phyloP scores from a whole-genome alignment of 352 stramenopile genomes.

The Phytophthora macrochlamydospora region DNA sequence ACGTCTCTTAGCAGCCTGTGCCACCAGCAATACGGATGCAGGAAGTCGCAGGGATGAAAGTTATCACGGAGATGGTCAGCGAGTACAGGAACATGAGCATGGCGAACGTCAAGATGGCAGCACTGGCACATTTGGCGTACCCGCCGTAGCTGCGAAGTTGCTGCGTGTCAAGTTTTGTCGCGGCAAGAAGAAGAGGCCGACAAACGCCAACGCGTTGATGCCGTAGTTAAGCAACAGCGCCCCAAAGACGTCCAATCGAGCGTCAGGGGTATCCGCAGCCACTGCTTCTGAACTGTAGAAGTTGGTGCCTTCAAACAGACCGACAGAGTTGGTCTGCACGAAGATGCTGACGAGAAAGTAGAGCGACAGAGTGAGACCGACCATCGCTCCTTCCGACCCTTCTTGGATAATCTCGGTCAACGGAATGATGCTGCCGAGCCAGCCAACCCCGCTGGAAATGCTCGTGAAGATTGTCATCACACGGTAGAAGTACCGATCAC shows the following conservation, averaged over 20 bases:
- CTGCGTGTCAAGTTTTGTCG: conserved; percentile 62
- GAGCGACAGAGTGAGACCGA: conserved; percentile 48
- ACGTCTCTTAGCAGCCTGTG: conserved; percentile 29
- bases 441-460: conserved; percentile 21
- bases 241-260: conserved; percentile 31
- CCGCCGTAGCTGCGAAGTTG: conserved; percentile 67
- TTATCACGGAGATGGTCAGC: conserved; percentile 43
- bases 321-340: conserved; percentile 38
- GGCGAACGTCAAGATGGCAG: conserved; percentile 40
- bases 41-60: conserved; percentile 41
- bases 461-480: conserved; percentile 27
- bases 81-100: conserved; percentile 57
- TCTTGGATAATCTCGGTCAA: conserved; percentile 62
- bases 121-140: conserved; percentile 58
- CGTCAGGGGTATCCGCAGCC: conserved; percentile 19
- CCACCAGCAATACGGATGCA: conserved; percentile 44
- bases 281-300: conserved; percentile 39
- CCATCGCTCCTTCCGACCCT: conserved; percentile 56
- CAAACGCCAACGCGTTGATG: conserved; percentile 42
- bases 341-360: conserved; percentile 47
- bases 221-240: conserved; percentile 48
- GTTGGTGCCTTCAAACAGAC: conserved; percentile 39
- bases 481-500: conserved; percentile 37
- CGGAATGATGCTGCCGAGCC: conserved; percentile 39
- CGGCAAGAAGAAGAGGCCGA: conserved; percentile 47